phyloP scores from a whole-genome alignment of 2,329 filamentous ascomycete genomes.

The Triangularia verruculosa region DNA sequence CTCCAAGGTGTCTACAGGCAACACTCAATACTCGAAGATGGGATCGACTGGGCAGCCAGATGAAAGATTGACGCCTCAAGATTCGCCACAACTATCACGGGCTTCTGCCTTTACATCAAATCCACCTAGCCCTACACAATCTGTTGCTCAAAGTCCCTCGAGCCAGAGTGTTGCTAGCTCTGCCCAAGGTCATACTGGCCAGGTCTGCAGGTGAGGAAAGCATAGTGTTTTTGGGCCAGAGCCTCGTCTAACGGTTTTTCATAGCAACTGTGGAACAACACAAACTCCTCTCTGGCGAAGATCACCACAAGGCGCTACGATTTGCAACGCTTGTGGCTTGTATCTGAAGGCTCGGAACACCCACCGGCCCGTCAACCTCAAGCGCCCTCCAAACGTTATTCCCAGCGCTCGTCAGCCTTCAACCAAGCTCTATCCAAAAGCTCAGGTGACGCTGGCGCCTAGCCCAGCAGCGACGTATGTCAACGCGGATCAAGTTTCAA shows the following conservation, averaged over 20 bases:
- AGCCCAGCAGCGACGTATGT: conserved; percentile 67
- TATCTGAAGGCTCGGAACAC: conserved; percentile 94
- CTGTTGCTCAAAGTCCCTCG: conserved; percentile 10
- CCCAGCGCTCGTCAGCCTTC: conserved; percentile 43
- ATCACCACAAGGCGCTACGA: conserved; percentile 87
- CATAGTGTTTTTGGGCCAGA: not conserved
- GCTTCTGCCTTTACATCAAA: conserved; percentile 14
- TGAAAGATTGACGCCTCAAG: conserved; percentile 7
- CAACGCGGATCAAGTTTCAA: conserved; percentile 67
- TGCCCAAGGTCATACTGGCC: conserved; percentile 48
- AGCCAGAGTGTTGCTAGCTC: conserved; percentile 7
- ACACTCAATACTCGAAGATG: conserved; percentile 8
- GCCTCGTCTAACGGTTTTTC: conserved; percentile 27
- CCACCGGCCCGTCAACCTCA: conserved; percentile 83
- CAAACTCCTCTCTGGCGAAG: conserved; percentile 92
- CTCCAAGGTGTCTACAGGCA: conserved; percentile 17
- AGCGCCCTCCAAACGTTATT: conserved; percentile 63
- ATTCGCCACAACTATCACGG: conserved; percentile 17
- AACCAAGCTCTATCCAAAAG: conserved; percentile 39
- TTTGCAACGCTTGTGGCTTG: conserved; percentile 95
- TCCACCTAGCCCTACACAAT: conserved; percentile 21
- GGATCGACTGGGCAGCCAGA: conserved; percentile 13
- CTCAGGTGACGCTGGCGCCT: conserved; percentile 39
- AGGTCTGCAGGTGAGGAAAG: conserved; percentile 65
- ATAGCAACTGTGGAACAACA: conserved; percentile 90